phyloP scores from a whole-genome alignment of 2,329 filamentous ascomycete genomes.

The Albophoma yamanashiensis region DNA sequence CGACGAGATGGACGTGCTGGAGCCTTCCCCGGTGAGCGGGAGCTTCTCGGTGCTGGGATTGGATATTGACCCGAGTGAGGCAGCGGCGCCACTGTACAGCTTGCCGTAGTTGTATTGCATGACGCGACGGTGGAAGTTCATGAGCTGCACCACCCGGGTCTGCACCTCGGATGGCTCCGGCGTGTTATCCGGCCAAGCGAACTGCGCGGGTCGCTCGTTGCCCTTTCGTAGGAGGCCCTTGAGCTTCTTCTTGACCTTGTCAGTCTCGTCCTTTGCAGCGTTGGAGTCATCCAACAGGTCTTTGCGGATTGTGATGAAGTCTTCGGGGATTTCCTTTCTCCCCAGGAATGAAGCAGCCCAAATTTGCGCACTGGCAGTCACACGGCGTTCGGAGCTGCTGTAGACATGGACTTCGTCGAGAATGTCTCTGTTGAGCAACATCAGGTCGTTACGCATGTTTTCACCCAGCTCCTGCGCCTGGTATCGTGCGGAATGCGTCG shows the following conservation, averaged over 20 bases:
- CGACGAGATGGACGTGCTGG: slow-evolving; percentile 31
- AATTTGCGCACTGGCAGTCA: slow-evolving; percentile 93
- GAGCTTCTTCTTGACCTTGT: slow-evolving; percentile 99
- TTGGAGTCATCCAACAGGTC: slow-evolving; percentile 96
- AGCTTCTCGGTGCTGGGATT: slow-evolving; percentile 38
- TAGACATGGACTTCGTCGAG: slow-evolving; percentile 90
- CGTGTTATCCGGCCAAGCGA: slow-evolving; percentile 95
- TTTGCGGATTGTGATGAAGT: slow-evolving; percentile 85
- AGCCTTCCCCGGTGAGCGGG: slow-evolving; percentile 26
- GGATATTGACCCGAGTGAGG: slow-evolving; percentile 47
- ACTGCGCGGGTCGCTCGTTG: slow-evolving; percentile 87
- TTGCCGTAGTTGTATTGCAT: slow-evolving; percentile 92
- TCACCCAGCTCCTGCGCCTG: slow-evolving; percentile 91
- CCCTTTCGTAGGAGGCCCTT: slow-evolving; percentile 86
- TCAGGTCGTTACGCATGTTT: slow-evolving; percentile 90
- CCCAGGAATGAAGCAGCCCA: slow-evolving; percentile 86
- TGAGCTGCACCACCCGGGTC: slow-evolving; percentile 81
- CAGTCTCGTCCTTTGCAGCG: slow-evolving; percentile 97
- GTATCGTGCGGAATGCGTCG: slow-evolving; percentile 92
- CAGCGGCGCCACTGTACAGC: slow-evolving; percentile 56
- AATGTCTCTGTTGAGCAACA: slow-evolving; percentile 84
- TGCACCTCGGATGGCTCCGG: slow-evolving; percentile 92
- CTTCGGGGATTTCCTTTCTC: slow-evolving; percentile 71
- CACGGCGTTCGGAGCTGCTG: slow-evolving; percentile 88
- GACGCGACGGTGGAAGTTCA: slow-evolving; percentile 93